Conservation (phyloP, 371 early-diverging fungal species). For the Chytridium lagenaria region DNA sequence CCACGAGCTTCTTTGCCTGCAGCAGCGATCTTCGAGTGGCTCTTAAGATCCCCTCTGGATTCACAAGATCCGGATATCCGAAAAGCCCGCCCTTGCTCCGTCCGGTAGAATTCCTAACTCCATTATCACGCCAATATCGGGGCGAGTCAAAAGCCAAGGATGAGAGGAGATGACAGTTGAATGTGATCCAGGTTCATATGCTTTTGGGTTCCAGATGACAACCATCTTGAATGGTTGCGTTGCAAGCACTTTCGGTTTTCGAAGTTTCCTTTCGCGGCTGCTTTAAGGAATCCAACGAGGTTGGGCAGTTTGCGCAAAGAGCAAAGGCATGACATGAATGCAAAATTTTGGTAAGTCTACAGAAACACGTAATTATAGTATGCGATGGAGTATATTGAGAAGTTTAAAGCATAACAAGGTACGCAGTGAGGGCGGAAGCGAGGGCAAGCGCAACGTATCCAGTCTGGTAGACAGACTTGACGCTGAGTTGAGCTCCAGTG, state of each 20-base stretch:
- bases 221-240: too few relatives aligned
- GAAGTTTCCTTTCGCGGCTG: too few relatives aligned
- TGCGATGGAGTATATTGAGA: neutral
- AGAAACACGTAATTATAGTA: neutral
- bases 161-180: neutral
- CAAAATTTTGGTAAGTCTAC: too few relatives aligned
- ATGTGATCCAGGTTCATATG: neutral
- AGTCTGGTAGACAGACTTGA: slow-evolving; percentile 80
- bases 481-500: slow-evolving; percentile 66
- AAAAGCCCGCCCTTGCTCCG: slow-evolving; percentile 4
- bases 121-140: neutral
- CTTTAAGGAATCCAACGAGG: too few relatives aligned
- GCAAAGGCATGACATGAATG: too few relatives aligned
- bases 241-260: too few relatives aligned
- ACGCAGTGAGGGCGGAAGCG: slow-evolving; percentile 64
- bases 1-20: slow-evolving; percentile 52
- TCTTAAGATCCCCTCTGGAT: slow-evolving; percentile 1
- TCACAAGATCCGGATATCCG: slow-evolving; percentile 5
- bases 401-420: slow-evolving; percentile 38
- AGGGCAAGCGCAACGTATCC: slow-evolving; percentile 82
- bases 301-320: too few relatives aligned
- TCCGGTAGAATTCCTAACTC: neutral
- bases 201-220: neutral
- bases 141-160: slow-evolving; percentile 7
- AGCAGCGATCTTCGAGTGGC: neutral